Conservation (phyloP, 108 stramenopile species). For the Mediolabrus comicus region DNA sequence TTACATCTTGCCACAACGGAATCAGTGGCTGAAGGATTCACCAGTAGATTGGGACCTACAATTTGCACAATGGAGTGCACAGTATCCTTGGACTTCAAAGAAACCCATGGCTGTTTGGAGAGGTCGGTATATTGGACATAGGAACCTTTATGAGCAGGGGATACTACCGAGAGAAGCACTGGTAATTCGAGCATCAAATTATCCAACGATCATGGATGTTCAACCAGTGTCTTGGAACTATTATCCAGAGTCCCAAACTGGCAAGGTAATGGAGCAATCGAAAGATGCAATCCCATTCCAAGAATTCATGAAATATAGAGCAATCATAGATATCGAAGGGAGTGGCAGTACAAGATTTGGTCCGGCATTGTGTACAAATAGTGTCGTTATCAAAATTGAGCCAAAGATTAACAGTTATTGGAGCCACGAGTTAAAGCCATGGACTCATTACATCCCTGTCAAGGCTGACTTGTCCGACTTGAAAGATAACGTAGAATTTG, state of each 20-base stretch:
- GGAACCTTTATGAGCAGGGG: conserved; percentile 12
- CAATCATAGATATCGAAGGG: conserved; percentile 27
- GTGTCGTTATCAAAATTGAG: conserved; percentile 33
- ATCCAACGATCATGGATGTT: conserved; percentile 24
- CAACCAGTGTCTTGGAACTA: conserved; percentile 32
- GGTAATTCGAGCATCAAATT: conserved; percentile 9
- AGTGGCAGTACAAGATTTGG: conserved; percentile 29
- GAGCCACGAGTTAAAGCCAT: conserved; percentile 23
- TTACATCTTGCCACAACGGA: conserved; percentile 20
- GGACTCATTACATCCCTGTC: conserved; percentile 34
- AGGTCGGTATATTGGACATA: conserved; percentile 24
- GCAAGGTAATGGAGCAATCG: conserved; percentile 15
- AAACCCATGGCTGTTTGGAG: conserved; percentile 37
- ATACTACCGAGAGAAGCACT: conserved; percentile 18
- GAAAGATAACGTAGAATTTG: conserved; percentile 11
- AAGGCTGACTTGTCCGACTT: conserved; percentile 19
- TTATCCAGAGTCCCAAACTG: conserved; percentile 8
- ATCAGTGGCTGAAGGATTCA: conserved; percentile 19
- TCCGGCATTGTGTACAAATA: conserved; percentile 22
- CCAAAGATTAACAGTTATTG: conserved; percentile 25
- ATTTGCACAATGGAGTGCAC: conserved; percentile 3
- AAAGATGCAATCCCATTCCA: conserved; percentile 15
- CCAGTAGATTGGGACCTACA: conserved; percentile 20
- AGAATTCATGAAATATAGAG: conserved; percentile 37
- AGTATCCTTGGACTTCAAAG: conserved; percentile 32